Evolutionary conservation across 768 basidiomycete genomes (phyloP).

Genomic region (Suillus lakei): DNA sequence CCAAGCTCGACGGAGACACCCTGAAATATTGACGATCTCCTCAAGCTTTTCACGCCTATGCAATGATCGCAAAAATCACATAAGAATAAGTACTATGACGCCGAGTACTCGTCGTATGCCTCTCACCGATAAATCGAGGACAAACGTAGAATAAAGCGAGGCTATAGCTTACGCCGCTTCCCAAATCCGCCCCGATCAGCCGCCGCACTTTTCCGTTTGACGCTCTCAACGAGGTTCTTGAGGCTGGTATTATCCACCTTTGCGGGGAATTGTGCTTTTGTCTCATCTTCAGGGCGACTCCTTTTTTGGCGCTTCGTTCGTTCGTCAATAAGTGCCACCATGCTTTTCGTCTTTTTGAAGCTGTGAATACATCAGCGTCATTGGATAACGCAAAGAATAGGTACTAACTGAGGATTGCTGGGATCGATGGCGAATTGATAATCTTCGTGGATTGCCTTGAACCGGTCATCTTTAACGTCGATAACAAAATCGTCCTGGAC

Average conservation of each 20-base stretch:
- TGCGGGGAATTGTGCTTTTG: background rate
- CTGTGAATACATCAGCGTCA: conserved; percentile 43
- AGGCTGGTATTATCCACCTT: conserved; percentile 45
- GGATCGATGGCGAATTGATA: conserved; percentile 96
- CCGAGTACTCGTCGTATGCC: background rate
- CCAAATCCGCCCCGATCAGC: conserved; percentile 35
- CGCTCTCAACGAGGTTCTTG: conserved; percentile 77
- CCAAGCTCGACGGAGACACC: no score
- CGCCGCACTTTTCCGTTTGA: conserved; percentile 75
- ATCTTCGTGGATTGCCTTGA: conserved; percentile 87
- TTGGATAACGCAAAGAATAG: background rate
- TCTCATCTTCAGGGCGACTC: conserved; percentile 17
- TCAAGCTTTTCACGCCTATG: background rate
- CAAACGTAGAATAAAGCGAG: background rate
- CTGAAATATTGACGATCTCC: no score
- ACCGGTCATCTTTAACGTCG: conserved; percentile 86
- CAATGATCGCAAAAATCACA: background rate
- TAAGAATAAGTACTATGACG: background rate
- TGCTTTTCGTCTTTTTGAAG: conserved; percentile 91
- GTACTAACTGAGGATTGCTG: conserved; percentile 86
- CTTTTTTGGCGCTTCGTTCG: conserved; percentile 67
- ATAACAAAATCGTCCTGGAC: conserved; percentile 82
- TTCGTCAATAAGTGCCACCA: conserved; percentile 85
- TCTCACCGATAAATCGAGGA: background rate
- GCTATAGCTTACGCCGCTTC: conserved; percentile 43